Evolutionary conservation across 495 filamentous ascomycete species (phyloP), one percentile per base, ranked within the genome.

Genomic region (Neurospora sp.): DNA sequence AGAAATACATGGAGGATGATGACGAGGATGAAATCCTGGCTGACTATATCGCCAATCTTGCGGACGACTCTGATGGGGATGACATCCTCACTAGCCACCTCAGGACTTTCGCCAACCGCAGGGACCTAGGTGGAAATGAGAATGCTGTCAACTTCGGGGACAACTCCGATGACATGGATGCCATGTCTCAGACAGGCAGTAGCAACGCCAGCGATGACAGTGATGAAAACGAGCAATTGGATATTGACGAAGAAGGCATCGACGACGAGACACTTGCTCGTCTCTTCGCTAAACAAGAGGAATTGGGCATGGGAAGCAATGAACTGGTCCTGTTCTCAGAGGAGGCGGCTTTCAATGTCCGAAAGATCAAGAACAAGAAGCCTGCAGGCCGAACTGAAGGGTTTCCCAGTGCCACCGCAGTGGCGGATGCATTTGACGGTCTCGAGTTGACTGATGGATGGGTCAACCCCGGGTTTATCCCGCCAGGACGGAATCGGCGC

Each of bases 361-460:
- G 69, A 72, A 61, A 71, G 22, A 27, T 35, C 38, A 6, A 71
- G 44, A 27, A 69, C 9, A 18, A 59, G 39, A 48, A 72, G 76
- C 18, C 27, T 75, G 27, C 48, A 31, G 4, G 69, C 68, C 31
- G 70, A 72, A 53, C 73, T 31, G 59, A 69, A 20, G 61, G 5
- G 18, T 69, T 89, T 72, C 86, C 89, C 38, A 88, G 86, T 48
- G 91, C 89, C 16, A 85, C 83, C 18, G 81, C 85, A 14, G 87
- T 94, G 72, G 91, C 91, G 0, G 90, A 94, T 77, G 88, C 89
- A 3, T 94, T 95, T 76, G 89, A 90, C 75, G 91, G 88, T 37
- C 89, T 97, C 74, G 93, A 97, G 77, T 84, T 96, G 39, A 93
- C 93, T 89, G 93, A 96, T 74, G 53, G 27, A 35, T 92, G 91